Evolutionary conservation across 768 basidiomycete genomes (phyloP).

Genomic region (Leucocoprinus birnbaumii): DNA sequence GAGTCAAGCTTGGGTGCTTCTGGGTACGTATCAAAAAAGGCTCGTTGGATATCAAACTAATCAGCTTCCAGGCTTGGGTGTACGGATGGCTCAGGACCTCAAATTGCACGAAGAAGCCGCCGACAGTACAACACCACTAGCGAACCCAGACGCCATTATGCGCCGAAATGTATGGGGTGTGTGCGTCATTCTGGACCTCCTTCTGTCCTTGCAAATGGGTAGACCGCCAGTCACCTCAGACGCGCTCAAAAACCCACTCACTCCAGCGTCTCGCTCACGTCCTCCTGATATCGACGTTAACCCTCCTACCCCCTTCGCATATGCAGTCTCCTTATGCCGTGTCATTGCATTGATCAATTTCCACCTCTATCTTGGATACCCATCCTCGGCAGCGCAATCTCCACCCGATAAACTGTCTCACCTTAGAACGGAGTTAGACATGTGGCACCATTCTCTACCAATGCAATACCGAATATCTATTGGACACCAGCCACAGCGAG

Average conservation of each 20-base stretch:
- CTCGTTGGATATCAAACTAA: not conserved
- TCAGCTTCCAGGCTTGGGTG: slow-evolving; percentile 15
- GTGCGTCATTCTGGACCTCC: slow-evolving; percentile 21
- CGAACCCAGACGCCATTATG: slow-evolving; percentile 13
- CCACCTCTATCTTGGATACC: slow-evolving; percentile 21
- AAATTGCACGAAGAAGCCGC: slow-evolving; percentile 14
- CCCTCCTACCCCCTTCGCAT: slow-evolving; percentile 18
- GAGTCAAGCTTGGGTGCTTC: slow-evolving; percentile 23
- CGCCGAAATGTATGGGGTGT: slow-evolving; percentile 24
- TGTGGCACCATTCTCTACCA: slow-evolving; percentile 24
- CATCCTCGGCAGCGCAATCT: slow-evolving; percentile 9
- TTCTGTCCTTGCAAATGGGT: slow-evolving; percentile 26
- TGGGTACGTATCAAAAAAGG: slow-evolving; percentile 15
- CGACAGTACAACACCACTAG: not conserved
- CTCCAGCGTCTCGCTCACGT: not conserved
- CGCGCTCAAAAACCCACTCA: slow-evolving; percentile 13
- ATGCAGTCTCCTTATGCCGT: slow-evolving; percentile 18
- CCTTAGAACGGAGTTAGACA: slow-evolving; percentile 20
- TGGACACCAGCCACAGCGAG: slow-evolving; percentile 20
- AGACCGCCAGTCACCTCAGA: slow-evolving; percentile 21
- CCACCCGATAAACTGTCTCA: slow-evolving; percentile 14
- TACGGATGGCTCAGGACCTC: slow-evolving; percentile 21
- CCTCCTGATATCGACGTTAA: slow-evolving; percentile 7
- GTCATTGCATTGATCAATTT: slow-evolving; percentile 26
- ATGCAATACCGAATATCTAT: slow-evolving; percentile 22